Evolutionary conservation across 306 rosid genomes (phyloP), one percentile per base, ranked within the genome.

Genomic region (Neltuma alba): DNA sequence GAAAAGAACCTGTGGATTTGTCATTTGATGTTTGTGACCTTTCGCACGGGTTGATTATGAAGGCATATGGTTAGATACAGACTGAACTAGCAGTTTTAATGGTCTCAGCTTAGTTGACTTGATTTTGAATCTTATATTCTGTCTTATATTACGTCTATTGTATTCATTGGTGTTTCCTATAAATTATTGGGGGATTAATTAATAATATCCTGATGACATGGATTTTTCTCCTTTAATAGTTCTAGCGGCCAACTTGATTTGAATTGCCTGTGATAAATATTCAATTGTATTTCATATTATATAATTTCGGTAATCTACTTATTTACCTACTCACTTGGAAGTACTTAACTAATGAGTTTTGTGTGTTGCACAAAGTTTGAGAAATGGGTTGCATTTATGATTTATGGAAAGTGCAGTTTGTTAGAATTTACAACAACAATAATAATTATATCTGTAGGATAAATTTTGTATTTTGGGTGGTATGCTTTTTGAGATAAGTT

Each of bases 201-300:
- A n/a, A n/a, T n/a, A n/a, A 40, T 42, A 40, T 45, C 45, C 27
- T 15, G 18, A 34, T 72, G 55, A 31, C 33, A 63, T 67, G 68
- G 82, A 36, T 83, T 73, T 58, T 72, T 27, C 67, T 27, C 33
- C 25, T 58, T 70, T 28, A 14, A 8, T 34, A 14, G 40, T 12
- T 81, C 37, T 34, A 42, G 9, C 40, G n/a, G 60, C 47, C 10
- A 5, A 61, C 21, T 67, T 47, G 60, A 15, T 7, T 65, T 31
- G 42, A 13, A 9, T 37, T 54, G 9, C 15, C 4, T 25, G 14
- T 78, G 31, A 25, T 42, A 21, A 50, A 37, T 40, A 20, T 72
- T 72, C 25, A 14, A 42, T 73, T 67, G 45, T 81, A 11, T 37
- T 31, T 6, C 27, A 2, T 77, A 10, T 25, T 25, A 52, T 14